These are phyloP conservation scores for Aureobasidium sp. DNA, from an alignment of 2,329 filamentous ascomycete genomes.

Conservation along the genomic window DNA sequence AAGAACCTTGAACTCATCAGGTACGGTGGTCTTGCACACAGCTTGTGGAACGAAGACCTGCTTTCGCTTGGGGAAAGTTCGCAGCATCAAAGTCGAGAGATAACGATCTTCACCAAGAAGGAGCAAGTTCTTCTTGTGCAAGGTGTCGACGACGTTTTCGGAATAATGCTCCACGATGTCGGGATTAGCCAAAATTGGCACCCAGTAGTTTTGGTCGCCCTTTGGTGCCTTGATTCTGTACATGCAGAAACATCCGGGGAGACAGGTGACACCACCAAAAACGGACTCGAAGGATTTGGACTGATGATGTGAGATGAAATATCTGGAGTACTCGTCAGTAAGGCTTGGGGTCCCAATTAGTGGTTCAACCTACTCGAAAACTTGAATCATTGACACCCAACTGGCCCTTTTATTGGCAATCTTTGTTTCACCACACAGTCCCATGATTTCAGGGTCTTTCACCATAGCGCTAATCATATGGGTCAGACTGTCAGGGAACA, in stretches of 20 bases:
- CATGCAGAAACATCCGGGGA: constrained; percentile 99
- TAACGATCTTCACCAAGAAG: constrained; percentile 91
- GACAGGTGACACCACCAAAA: constrained; percentile 97
- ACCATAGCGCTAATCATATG: constrained; percentile 99
- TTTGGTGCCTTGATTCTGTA: constrained; percentile 99
- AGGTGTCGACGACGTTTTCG: constrained; percentile 95
- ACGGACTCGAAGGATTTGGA: constrained; percentile 97
- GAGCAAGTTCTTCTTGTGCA: constrained; percentile 95
- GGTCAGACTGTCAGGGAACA: constrained; percentile 95
- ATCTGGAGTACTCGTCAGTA: constrained; percentile 32
- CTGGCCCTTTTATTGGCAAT: constrained; percentile 95
- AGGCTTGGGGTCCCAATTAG: too few species aligned
- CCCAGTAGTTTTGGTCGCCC: constrained; percentile 98
- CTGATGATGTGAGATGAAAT: constrained; percentile 97
- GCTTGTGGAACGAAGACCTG: constrained; percentile 98
- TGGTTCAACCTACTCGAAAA: constrained; percentile 59
- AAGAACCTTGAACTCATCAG: constrained; percentile 84
- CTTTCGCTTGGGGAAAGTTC: constrained; percentile 97
- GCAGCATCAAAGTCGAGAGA: constrained; percentile 92
- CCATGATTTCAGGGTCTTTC: constrained; percentile 98
- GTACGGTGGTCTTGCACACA: constrained; percentile 97
- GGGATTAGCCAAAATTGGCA: constrained; percentile 94
- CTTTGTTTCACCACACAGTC: constrained; percentile 96
- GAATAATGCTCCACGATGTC: constrained; percentile 99
- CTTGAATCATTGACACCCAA: constrained; percentile 97